Conservation (phyloP, 2,329 filamentous ascomycete genomes). For the Hypomyces rosellus region DNA sequence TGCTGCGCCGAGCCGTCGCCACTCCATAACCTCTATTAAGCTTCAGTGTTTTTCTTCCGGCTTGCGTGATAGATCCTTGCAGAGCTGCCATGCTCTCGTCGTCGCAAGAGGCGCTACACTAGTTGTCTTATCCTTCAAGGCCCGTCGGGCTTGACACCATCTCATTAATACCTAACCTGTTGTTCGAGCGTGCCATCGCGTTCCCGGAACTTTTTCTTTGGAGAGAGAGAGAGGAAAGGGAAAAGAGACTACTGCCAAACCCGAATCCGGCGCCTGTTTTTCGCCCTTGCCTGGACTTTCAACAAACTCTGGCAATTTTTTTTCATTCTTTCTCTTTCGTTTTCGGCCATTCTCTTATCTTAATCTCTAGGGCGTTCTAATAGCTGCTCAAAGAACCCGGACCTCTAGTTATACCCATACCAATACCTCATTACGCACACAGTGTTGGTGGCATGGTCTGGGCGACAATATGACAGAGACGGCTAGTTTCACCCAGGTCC, state of each 20-base stretch:
- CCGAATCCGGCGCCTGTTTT: neutral
- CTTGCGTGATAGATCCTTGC: slow-evolving; percentile 4
- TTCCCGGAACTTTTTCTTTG: neutral
- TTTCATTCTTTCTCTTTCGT: neutral
- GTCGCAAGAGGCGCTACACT: slow-evolving; percentile 7
- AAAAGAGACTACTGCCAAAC: neutral
- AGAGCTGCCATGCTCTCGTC: slow-evolving; percentile 9
- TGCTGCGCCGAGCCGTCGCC: too few species aligned
- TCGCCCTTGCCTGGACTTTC: neutral
- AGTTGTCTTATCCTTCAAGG: slow-evolving; percentile 4
- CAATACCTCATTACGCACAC: neutral
- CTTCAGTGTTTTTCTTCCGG: too few species aligned
- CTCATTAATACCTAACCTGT: neutral
- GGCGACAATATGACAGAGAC: slow-evolving; percentile 13
- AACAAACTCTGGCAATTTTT: neutral
- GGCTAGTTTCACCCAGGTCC: slow-evolving; percentile 10
- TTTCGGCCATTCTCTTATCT: neutral
- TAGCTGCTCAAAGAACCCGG: neutral
- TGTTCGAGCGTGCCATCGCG: neutral
- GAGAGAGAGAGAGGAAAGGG: neutral
- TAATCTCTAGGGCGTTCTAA: neutral
- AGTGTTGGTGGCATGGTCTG: neutral
- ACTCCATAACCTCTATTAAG: too few species aligned
- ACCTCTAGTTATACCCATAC: neutral
- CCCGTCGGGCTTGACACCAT: neutral